Conservation (phyloP, 371 early-diverging fungal genomes). For the Rhizopus microsporus region DNA sequence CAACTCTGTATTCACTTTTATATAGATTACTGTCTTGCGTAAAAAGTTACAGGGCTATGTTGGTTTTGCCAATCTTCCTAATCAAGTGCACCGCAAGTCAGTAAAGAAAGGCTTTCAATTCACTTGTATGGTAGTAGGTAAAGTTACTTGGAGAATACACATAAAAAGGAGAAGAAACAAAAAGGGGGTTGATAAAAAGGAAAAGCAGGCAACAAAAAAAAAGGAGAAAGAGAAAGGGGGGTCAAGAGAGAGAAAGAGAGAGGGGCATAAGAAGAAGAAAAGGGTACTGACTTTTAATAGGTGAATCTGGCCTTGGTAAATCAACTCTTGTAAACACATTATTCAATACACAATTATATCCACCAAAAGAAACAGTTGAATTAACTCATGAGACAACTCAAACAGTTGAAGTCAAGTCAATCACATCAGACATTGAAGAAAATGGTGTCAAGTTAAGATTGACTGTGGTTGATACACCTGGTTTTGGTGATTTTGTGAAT, state of each 20-base stretch:
- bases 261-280: background rate
- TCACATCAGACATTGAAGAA: conserved; percentile 88
- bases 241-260: background rate
- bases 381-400: conserved; percentile 85
- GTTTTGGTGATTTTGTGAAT: conserved; percentile 95
- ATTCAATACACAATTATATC: conserved; percentile 93
- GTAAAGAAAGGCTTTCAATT: conserved; percentile 99
- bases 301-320: conserved; percentile 98
- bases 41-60: conserved; percentile 93
- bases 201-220: background rate
- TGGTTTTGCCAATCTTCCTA: conserved; percentile 98
- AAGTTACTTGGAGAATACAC: conserved; percentile 22
- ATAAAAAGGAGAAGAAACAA: background rate
- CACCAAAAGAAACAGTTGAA: conserved; percentile 78
- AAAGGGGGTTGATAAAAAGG: conserved; percentile 1
- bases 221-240: background rate
- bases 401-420: conserved; percentile 92
- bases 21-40: conserved; percentile 51
- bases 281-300: conserved; percentile 42
- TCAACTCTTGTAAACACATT: conserved; percentile 99
- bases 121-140: conserved; percentile 97
- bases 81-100: conserved; percentile 97
- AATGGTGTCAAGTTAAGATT: conserved; percentile 91
- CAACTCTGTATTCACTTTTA: conserved; percentile 6
- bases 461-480: conserved; percentile 94